phyloP scores from a whole-genome alignment of 2,329 filamentous ascomycete species.

The Penicillium sp. region DNA sequence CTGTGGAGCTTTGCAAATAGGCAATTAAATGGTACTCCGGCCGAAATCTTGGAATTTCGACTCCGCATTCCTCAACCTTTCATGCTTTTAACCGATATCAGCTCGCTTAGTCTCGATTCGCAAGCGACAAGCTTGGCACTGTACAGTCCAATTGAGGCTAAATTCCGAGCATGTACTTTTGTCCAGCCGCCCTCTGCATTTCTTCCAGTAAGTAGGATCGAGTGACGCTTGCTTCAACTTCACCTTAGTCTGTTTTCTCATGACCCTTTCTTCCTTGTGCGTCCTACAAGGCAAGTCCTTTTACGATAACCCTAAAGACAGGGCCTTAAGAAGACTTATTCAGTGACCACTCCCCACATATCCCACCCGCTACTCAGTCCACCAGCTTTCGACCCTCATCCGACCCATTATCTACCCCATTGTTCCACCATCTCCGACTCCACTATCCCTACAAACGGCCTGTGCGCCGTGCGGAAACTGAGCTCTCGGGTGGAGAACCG shows the following conservation, averaged over 20 bases:
- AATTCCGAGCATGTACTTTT: slow-evolving; percentile 4
- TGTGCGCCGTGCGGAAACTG: slow-evolving; percentile 17
- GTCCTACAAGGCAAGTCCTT: not conserved
- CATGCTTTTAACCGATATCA: not conserved
- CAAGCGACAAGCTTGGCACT: not conserved
- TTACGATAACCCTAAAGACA: not conserved
- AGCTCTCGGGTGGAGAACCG: slow-evolving; percentile 18
- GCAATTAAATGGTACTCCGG: not conserved
- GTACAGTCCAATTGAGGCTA: not conserved
- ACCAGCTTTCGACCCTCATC: not conserved
- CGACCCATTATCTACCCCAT: not conserved
- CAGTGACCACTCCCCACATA: not conserved
- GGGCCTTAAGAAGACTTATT: not conserved
- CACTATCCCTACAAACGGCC: slow-evolving; percentile 8
- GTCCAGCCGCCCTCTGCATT: not conserved
- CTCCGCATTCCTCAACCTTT: not conserved
- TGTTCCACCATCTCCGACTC: not conserved
- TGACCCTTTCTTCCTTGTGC: not conserved
- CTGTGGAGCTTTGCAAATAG: not conserved
- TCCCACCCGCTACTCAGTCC: not conserved
- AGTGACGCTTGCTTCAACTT: no score
- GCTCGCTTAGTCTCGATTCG: not conserved
- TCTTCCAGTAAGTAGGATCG: not conserved
- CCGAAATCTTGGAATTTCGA: not conserved
- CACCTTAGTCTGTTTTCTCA: no score